Percentiles rank a stretch among this genome's conserved stretches.
Conservation (phyloP, 257 asterid species). For the Orobanche coerulescens region DNA sequence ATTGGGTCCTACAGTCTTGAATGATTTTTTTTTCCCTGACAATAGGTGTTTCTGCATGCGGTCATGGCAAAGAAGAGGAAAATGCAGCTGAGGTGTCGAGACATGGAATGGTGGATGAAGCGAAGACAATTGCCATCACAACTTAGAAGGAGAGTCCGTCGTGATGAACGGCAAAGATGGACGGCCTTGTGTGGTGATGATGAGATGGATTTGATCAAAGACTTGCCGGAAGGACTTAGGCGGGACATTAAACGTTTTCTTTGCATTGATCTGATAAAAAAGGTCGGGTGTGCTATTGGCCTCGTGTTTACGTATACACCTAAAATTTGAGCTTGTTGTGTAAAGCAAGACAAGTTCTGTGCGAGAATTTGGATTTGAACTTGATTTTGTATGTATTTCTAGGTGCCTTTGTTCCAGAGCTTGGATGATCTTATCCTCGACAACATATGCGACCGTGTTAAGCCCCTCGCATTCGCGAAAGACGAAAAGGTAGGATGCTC, state of each 20-base stretch:
- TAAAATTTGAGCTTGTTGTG: background rate
- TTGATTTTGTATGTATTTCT: background rate
- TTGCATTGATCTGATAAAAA: slow-evolving; percentile 66
- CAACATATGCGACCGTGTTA: slow-evolving; percentile 91
- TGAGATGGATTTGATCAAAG: slow-evolving; percentile 66
- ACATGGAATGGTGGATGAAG: slow-evolving; percentile 99
- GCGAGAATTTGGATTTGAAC: background rate
- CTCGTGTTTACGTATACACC: background rate
- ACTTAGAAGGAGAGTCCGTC: slow-evolving; percentile 71
- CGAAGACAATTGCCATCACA: slow-evolving; percentile 78
- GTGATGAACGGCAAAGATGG: slow-evolving; percentile 74
- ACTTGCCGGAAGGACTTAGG: slow-evolving; percentile 85
- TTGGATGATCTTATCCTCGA: slow-evolving; percentile 88
- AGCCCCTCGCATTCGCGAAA: slow-evolving; percentile 73
- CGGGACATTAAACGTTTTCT: slow-evolving; percentile 90
- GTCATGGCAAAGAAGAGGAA: slow-evolving; percentile 90
- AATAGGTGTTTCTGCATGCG: slow-evolving; percentile 81
- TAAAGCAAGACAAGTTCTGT: background rate
- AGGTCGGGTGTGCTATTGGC: slow-evolving; percentile 40
- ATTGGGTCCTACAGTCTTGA: background rate
- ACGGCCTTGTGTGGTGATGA: slow-evolving; percentile 69
- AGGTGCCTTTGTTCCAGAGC: slow-evolving; percentile 83
- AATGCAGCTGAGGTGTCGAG: slow-evolving; percentile 84
- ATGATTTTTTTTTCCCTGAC: background rate
- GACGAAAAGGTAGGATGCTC: slow-evolving; percentile 62